These are phyloP conservation scores for Escallonia rubra DNA, from an alignment of 129 eudicot genomes.

Conservation along the genomic window DNA sequence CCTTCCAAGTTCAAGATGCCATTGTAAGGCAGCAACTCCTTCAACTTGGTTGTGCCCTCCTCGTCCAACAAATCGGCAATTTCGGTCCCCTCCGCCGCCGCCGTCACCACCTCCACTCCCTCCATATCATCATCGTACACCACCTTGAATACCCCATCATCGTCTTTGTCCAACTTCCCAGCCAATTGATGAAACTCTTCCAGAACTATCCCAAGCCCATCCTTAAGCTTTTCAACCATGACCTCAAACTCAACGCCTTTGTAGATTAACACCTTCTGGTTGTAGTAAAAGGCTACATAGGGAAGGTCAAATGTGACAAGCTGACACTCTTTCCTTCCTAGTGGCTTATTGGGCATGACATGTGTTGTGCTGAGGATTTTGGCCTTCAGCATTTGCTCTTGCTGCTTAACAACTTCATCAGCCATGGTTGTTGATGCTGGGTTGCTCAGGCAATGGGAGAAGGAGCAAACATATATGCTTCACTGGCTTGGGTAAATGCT, in stretches of 20 bases:
- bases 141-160: conserved; percentile 92
- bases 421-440: conserved; percentile 23
- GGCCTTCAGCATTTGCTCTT: conserved; percentile 35
- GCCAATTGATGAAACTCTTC: conserved; percentile 87
- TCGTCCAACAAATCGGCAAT: conserved; percentile 55
- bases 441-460: not conserved
- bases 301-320: conserved; percentile 91
- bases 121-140: conserved; percentile 84
- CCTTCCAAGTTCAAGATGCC: conserved; percentile 78
- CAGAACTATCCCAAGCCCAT: conserved; percentile 62
- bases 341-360: conserved; percentile 64
- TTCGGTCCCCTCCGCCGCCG: conserved; percentile 41
- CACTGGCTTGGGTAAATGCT: not conserved
- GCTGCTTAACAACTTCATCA: conserved; percentile 19
- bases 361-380: conserved; percentile 42
- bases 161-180: conserved; percentile 79
- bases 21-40: conserved; percentile 76
- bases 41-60: conserved; percentile 55
- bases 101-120: conserved; percentile 74
- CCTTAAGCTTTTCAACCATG: conserved; percentile 55
- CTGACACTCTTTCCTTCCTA: conserved; percentile 80
- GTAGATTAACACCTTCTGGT: conserved; percentile 74
- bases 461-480: not conserved
- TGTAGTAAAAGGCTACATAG: conserved; percentile 83
- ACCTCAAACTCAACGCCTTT: conserved; percentile 49